Evolutionary conservation across 768 basidiomycete species (phyloP).

Genomic region (Phlegmacium glaucopus): DNA sequence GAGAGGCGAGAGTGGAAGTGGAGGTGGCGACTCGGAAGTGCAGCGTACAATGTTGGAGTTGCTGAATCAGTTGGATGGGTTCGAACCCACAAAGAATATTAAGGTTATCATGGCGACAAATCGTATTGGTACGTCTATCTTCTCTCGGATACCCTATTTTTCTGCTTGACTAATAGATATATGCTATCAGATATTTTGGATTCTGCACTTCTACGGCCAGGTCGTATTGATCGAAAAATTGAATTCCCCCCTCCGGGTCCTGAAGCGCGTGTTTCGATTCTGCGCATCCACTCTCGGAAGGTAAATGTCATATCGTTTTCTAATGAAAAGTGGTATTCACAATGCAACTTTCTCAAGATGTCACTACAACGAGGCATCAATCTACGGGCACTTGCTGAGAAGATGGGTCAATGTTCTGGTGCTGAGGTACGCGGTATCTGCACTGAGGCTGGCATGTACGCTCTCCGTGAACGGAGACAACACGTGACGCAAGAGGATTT

Average conservation of each 20-base stretch:
- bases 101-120: slow-evolving; percentile 97
- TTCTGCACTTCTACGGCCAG: slow-evolving; percentile 87
- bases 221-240: slow-evolving; percentile 94
- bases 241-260: slow-evolving; percentile 98
- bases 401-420: slow-evolving; percentile 99
- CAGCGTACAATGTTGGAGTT: slow-evolving; percentile 90
- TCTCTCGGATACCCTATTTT: background rate
- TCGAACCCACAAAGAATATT: slow-evolving; percentile 97
- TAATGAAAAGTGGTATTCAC: background rate
- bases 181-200: slow-evolving; percentile 78
- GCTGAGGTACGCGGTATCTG: slow-evolving; percentile 97
- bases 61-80: slow-evolving; percentile 86
- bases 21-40: slow-evolving; percentile 85
- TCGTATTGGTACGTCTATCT: slow-evolving; percentile 66
- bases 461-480: slow-evolving; percentile 89
- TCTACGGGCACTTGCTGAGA: slow-evolving; percentile 91
- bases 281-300: slow-evolving; percentile 96
- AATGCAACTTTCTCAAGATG: slow-evolving; percentile 56
- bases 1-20: slow-evolving; percentile 87
- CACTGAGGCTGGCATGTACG: slow-evolving; percentile 99
- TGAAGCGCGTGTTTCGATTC: slow-evolving; percentile 94
- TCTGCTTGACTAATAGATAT: background rate
- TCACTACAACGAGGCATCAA: slow-evolving; percentile 97
- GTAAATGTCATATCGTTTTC: slow-evolving; percentile 30
- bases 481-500: slow-evolving; percentile 99